Conservation (phyloP, 2,329 filamentous ascomycete genomes). For the Penicillium sp. region DNA sequence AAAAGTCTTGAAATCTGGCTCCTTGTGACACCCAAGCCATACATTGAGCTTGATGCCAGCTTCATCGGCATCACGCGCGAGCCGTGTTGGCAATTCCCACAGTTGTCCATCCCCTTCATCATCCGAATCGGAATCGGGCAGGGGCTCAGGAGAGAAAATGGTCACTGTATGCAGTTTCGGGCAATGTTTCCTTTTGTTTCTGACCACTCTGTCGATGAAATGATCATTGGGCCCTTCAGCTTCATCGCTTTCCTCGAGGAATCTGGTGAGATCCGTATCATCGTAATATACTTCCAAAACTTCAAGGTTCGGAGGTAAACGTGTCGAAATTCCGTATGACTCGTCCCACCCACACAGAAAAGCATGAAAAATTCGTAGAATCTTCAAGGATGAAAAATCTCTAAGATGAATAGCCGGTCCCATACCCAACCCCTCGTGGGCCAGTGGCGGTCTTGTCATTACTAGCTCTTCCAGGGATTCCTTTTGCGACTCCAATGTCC, state of each 20-base stretch:
- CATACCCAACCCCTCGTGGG: constrained; percentile 7
- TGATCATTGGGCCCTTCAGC: background rate
- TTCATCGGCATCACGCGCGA: constrained; percentile 2
- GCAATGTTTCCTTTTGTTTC: constrained; percentile 6
- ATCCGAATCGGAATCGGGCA: background rate
- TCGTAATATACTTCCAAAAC: constrained; percentile 16
- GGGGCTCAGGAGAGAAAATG: constrained; percentile 1
- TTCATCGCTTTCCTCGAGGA: background rate
- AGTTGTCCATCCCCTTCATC: background rate
- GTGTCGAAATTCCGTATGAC: background rate
- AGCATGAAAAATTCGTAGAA: constrained; percentile 12
- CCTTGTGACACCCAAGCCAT: constrained; percentile 5
- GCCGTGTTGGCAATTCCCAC: constrained; percentile 4
- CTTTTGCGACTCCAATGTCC: constrained; percentile 12
- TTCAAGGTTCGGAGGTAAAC: constrained; percentile 12
- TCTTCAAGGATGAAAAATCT: constrained; percentile 9
- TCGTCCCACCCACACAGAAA: constrained; percentile 10
- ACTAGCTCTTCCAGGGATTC: constrained; percentile 10
- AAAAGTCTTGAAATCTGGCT: no score
- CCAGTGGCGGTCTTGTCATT: constrained; percentile 5
- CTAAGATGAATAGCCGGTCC: constrained; percentile 12
- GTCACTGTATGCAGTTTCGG: constrained; percentile 7
- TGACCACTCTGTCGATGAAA: constrained; percentile 8
- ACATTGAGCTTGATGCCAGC: constrained; percentile 7
- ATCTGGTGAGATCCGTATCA: background rate